Conservation (phyloP, 2,329 filamentous ascomycete species). For the Curvularia eragrostidis region DNA sequence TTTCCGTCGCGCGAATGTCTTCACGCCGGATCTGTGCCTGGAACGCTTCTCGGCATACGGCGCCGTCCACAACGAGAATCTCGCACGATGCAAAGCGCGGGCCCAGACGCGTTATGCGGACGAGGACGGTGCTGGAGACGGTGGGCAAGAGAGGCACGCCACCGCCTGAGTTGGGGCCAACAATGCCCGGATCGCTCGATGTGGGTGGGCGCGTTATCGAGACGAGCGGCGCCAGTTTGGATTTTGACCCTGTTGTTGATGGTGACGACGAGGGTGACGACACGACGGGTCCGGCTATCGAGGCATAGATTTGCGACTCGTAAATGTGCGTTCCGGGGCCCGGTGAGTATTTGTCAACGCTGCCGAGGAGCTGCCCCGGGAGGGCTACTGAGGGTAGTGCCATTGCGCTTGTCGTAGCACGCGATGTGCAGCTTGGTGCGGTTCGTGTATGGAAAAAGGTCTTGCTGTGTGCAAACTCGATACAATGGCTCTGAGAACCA, state of each 20-base stretch:
- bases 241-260: slow-evolving; percentile 58
- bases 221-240: slow-evolving; percentile 52
- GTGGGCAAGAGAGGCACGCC: slow-evolving; percentile 79
- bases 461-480: not conserved
- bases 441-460: not conserved
- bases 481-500: not conserved
- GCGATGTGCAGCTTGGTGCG: not conserved
- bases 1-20: slow-evolving; percentile 93
- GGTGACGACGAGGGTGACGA: slow-evolving; percentile 54
- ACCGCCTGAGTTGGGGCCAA: slow-evolving; percentile 33
- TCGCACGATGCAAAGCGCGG: slow-evolving; percentile 84
- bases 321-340: slow-evolving; percentile 87
- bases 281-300: slow-evolving; percentile 75
- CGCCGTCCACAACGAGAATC: slow-evolving; percentile 76
- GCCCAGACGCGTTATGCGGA: slow-evolving; percentile 83
- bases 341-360: slow-evolving; percentile 69
- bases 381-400: slow-evolving; percentile 64
- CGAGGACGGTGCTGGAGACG: slow-evolving; percentile 81
- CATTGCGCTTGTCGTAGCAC: slow-evolving; percentile 29
- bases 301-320: slow-evolving; percentile 77
- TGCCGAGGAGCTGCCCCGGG: slow-evolving; percentile 81
- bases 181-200: slow-evolving; percentile 25
- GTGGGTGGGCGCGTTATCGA: slow-evolving; percentile 42
- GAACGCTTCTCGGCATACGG: slow-evolving; percentile 78
- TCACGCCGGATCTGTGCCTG: slow-evolving; percentile 85